Base-by-base conservation (phyloP, 1,139 yeast species). In the Geotrichum candidum region DNA sequence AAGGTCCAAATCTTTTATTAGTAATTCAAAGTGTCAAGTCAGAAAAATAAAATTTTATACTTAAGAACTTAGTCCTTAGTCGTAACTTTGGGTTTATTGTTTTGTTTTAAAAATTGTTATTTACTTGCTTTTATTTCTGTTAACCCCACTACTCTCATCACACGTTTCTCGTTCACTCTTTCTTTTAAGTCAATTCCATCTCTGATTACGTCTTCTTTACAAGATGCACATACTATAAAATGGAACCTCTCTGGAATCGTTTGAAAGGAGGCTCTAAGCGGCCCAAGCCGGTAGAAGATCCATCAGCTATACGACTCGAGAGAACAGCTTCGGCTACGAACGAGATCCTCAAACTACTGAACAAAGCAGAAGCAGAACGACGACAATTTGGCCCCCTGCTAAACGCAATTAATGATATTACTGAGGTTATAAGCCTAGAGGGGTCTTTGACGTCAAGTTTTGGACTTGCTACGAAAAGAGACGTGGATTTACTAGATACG, bases 241-340 rank as follows among this genome's bases (percentile, higher is more conserved):
- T 65, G 67, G 66, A 62, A 53, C 65, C 65, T 31, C 51, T 66
- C 38, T 65, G 68, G 67, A 64, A 57, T 38, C 59, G 66, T n/a
- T 15, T 65, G 23, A 63, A 61, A 31, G 61, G 60, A 22, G 55
- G 61, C 52, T 58, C 64, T 29, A 54, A 29, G 23, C 51, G 27
- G 48, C 58, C 52, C 38, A 29, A 60, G 41, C 18, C 54, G 25
- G 46, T 54, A n/a, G 29, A 29, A 23, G 60, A 54, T 25, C 45
- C 18, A 15, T 27, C 46, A 13, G 27, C 38, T 23, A 59, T 60
- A 22, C 55, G 68, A 51, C 63, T 67, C 54, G 65, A 59, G 29
- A 52, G 41, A 25, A 67, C 70, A 53, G 61, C 57, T 10, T 66
- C 68, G 3, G 64, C 46, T 41, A 41, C 41, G 25, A 54, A 33